Conservation (phyloP, 192 early-diverging fungal species). For the Allomyces arbusculus region DNA sequence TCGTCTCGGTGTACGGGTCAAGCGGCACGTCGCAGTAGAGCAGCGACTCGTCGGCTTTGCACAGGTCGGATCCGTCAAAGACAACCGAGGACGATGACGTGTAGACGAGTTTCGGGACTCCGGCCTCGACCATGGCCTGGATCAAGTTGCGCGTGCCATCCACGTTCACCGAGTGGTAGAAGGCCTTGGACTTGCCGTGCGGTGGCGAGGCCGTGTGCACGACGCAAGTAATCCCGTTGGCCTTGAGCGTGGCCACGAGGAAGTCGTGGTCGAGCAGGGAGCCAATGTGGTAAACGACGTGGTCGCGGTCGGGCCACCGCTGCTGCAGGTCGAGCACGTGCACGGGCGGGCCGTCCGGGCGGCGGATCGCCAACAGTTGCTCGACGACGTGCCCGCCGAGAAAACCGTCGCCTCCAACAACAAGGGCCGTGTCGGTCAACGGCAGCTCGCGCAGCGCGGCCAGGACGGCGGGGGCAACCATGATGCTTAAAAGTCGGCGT, state of each 20-base stretch:
- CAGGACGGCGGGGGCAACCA: too few species aligned
- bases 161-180: slow-evolving; percentile 59
- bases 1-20: slow-evolving; percentile 88
- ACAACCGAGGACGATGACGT: slow-evolving; percentile 83
- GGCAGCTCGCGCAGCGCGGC: background rate
- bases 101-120: slow-evolving; percentile 54
- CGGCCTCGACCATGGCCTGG: slow-evolving; percentile 35
- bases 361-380: slow-evolving; percentile 42
- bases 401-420: slow-evolving; percentile 79
- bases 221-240: slow-evolving; percentile 36
- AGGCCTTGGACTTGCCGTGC: slow-evolving; percentile 41
- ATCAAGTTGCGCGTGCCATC: slow-evolving; percentile 77
- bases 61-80: slow-evolving; percentile 46
- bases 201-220: slow-evolving; percentile 84
- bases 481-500: too few species aligned
- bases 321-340: slow-evolving; percentile 65
- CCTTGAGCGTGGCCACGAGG: background rate
- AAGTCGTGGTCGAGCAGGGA: slow-evolving; percentile 21
- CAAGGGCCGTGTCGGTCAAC: slow-evolving; percentile 12
- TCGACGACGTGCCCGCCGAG: slow-evolving; percentile 59
- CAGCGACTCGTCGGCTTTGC: slow-evolving; percentile 57
- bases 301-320: slow-evolving; percentile 13
- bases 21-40: slow-evolving; percentile 53
- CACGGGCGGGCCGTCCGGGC: slow-evolving; percentile 25
- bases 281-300: slow-evolving; percentile 23